Base-by-base conservation (phyloP, 2,329 filamentous ascomycete genomes). In the Thielaviopsis populi region DNA sequence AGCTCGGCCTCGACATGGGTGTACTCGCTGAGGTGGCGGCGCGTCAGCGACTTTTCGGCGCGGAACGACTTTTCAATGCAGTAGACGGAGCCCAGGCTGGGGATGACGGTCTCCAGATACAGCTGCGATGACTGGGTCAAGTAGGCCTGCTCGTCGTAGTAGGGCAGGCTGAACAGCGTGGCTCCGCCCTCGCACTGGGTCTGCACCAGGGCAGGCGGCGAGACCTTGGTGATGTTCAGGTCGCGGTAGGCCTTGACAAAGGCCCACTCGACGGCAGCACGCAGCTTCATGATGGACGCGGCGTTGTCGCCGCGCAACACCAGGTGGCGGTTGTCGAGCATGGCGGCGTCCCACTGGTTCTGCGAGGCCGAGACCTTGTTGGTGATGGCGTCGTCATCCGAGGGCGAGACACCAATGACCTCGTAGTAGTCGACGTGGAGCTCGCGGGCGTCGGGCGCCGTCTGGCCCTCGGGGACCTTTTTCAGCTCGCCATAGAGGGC, bases 31-130 rank as follows among this genome's bases (percentile, higher is more conserved):
- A 99, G 77, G 74, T 99, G 94, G 71, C 94, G 89, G 67, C 94
- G 88, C 60, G 94, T 99, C 65, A 97, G 80, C 6, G 87, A 92
- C 78, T 96, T 96, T 76, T 99, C 94, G 15, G 94, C 94, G 67
- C 94, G 91, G 86, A 99, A 99, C 1, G 92, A 97, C 75, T 96
- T 96, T 75, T 96, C 91, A 71, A 99, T 92, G 73, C 92, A 97
- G 82, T 95, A 99, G 62, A 96, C 91, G 73, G 96, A 89, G 69
- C 94, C 94, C 70, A 97, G 81, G 61, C 87, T 89, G 11, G 92
- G 90, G 40, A 99, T 79, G 68, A 87, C 90, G 40, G 94, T 99
- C 80, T 99, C 94, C 66, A 99, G 87, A 76, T 99, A 99, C 63
- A 99, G 84, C 76, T 99, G 94, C 41, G 89, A 95, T 2, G 91